Evolutionary conservation across 2,329 filamentous ascomycete genomes (phyloP), one percentile per base, ranked within the genome.

Genomic region (Onygenales sp.): DNA sequence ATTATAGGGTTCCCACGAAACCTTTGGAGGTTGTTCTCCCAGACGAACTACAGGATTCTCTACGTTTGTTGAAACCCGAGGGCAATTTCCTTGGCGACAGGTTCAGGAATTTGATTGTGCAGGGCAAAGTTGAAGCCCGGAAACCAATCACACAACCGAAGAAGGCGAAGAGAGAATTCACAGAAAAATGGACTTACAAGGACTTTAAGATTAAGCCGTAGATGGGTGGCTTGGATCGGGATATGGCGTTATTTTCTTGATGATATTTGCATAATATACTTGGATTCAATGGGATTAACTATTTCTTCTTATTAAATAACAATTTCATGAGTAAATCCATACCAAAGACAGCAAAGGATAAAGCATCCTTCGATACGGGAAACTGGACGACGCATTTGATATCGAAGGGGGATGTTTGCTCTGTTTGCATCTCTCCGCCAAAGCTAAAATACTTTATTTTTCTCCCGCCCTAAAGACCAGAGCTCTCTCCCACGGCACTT

Each of bases 151-250:
- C 85, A 6, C 92, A 93, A 73, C 80, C 80, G 64, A 95, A 88
- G 79, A 88, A 93, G 76, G 81, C 82, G 58, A 91, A 84, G 78
- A 84, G 77, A 61, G 89, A 87, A 69, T 72, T 84, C 50, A 95
- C 89, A 6, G 93, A 97, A 80, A 98, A 97, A 74, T 98, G 93
- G 93, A 83, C 85, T 44, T 88, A 95, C 76, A 98, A 98, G 78
- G 93, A 98, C 69, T 98, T 95, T 72, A 79, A 77, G 62, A 71
- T 87, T 17, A 53, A 57, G 46, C 44, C 41, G 11, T 55, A 39
- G 35, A 41, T 8, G 36, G 13, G 14, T 48, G 8, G 36, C 35
- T 11, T 41, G 17, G 41, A 14, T 49, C 36, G 14, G 9, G 39
- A 39, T 14, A 53, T 32, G 46, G 41, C 17, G 45, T 50, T 44